These are phyloP conservation scores for Spatholobus suberectus DNA, from an alignment of 306 rosid species.

Conservation along the genomic window DNA sequence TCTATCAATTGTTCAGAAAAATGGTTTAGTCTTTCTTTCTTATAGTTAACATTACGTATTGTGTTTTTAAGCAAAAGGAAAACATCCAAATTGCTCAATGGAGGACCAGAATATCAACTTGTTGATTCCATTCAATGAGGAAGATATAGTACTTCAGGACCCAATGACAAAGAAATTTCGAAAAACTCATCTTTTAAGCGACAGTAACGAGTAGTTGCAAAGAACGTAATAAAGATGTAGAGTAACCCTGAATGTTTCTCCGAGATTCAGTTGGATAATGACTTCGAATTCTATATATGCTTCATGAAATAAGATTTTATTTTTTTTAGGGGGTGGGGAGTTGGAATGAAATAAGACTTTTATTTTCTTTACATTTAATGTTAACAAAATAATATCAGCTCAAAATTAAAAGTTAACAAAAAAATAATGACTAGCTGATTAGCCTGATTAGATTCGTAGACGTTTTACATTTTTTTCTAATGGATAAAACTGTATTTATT, in stretches of 20 bases:
- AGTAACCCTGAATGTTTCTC: background rate
- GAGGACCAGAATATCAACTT: background rate
- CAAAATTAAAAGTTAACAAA: background rate
- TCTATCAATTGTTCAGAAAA: background rate
- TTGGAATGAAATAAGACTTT: background rate
- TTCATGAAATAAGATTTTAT: background rate
- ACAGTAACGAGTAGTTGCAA: background rate
- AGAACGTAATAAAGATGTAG: background rate
- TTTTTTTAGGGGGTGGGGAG: background rate
- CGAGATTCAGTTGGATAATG: background rate
- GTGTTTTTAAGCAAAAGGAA: background rate
- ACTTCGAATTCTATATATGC: background rate
- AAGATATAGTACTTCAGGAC: background rate
- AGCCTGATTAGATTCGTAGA: background rate
- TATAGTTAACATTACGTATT: background rate
- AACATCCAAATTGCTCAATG: background rate
- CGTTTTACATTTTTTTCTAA: background rate
- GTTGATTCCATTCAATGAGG: background rate
- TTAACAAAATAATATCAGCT: background rate
- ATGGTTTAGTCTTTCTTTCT: no score
- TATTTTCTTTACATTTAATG: background rate
- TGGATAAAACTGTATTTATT: background rate
- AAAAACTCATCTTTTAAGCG: background rate
- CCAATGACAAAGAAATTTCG: background rate
- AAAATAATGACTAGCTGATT: background rate